Percentiles rank a stretch among this genome's conserved stretches.
These are phyloP conservation scores for Hydrangea macrophylla DNA, from an alignment of 148 eudicot species.

Conservation along the genomic window DNA sequence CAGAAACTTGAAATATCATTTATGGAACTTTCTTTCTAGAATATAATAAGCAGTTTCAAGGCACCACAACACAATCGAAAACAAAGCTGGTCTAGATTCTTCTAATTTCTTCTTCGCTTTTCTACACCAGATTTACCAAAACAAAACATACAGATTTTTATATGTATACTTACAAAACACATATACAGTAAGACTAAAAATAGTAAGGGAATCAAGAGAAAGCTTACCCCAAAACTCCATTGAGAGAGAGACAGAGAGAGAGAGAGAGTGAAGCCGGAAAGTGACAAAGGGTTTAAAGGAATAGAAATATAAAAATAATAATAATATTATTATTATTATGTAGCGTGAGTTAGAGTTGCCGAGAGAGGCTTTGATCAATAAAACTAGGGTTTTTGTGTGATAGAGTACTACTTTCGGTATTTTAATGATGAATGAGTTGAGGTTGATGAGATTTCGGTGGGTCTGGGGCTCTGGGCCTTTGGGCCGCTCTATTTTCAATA, in stretches of 20 bases:
- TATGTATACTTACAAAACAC: background rate
- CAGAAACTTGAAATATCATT: no score
- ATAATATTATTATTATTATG: background rate
- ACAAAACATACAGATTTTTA: background rate
- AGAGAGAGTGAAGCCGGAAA: background rate
- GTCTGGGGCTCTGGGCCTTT: background rate
- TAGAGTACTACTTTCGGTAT: background rate
- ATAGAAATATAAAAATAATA: background rate
- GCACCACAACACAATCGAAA: background rate
- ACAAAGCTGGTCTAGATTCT: no score
- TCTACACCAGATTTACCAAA: background rate
- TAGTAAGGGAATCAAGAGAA: no score
- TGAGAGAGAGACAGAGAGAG: slow-evolving; percentile 2
- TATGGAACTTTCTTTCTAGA: no score
- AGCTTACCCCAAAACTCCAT: slow-evolving; percentile 64
- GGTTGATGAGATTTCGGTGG: background rate
- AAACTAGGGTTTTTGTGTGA: slow-evolving; percentile 18
- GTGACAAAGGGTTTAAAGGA: background rate
- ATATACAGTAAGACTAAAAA: background rate
- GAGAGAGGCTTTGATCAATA: background rate
- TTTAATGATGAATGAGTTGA: background rate
- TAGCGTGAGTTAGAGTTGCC: slow-evolving; percentile 18
- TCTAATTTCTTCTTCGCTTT: no score
- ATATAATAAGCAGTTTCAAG: background rate
- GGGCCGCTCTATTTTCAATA: no score